A percentile compares a stretch with the other conserved stretches of the same genome.
Conservation (phyloP, 352 stramenopile species). For the Globisporangium nagaii region DNA sequence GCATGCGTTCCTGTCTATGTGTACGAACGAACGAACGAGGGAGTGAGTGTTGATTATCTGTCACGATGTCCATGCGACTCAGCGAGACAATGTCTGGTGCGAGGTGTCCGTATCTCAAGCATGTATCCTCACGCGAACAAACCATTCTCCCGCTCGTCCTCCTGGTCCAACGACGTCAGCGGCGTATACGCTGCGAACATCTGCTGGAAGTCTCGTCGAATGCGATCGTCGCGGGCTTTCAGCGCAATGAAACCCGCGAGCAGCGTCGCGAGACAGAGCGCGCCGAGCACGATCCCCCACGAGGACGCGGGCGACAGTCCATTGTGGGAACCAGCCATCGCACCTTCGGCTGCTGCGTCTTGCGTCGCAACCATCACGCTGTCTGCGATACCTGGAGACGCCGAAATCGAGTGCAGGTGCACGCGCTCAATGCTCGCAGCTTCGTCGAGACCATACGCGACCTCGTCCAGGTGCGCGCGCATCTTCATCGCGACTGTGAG, state of each 20-base stretch:
- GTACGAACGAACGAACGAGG: too few relatives aligned
- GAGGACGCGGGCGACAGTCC: not conserved
- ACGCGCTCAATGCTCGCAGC: constrained; percentile 18
- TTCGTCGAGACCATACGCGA: constrained; percentile 9
- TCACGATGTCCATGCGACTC: too few relatives aligned
- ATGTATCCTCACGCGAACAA: not conserved
- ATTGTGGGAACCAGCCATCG: not conserved
- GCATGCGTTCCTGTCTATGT: too few relatives aligned
- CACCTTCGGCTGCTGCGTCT: not conserved
- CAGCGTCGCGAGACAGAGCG: constrained; percentile 11
- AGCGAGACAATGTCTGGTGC: not conserved
- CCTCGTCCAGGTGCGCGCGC: constrained; percentile 11
- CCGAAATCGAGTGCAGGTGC: constrained; percentile 7
- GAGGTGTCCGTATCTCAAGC: not conserved
- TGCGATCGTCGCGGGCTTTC: constrained; percentile 17
- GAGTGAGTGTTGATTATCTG: not conserved
- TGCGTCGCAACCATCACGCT: not conserved
- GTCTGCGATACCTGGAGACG: not conserved
- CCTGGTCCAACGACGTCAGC: constrained; percentile 20
- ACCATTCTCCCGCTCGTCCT: constrained; percentile 12
- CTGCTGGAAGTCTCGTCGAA: constrained; percentile 25
- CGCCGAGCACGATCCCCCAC: constrained; percentile 1
- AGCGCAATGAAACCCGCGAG: constrained; percentile 13
- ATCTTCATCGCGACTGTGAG: constrained; percentile 18
- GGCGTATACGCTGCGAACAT: constrained; percentile 26